Evolutionary conservation across 306 rosid species (phyloP).

Genomic region (Casuarina cunninghamiana): DNA sequence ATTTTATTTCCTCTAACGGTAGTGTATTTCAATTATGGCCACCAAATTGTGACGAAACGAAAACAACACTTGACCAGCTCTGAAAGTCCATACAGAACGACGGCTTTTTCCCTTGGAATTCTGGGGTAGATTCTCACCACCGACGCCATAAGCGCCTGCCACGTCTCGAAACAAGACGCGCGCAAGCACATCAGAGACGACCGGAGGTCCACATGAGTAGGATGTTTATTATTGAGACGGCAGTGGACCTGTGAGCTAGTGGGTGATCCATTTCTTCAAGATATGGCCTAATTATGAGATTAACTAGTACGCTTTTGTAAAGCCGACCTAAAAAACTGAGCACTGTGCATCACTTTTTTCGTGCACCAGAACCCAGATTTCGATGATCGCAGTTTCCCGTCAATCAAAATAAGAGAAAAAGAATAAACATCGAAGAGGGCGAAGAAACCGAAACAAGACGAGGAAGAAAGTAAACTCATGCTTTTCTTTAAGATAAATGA

Average conservation of each 20-base stretch:
- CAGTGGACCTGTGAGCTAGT: slow-evolving; percentile 22
- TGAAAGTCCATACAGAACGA: too few relatives aligned
- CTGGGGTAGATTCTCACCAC: not conserved
- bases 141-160: not conserved
- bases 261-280: slow-evolving; percentile 5
- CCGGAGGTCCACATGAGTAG: slow-evolving; percentile 11
- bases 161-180: slow-evolving; percentile 2
- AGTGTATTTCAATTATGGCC: too few relatives aligned
- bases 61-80: too few relatives aligned
- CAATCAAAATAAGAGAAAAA: not conserved
- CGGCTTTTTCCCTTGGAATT: not conserved
- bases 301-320: not conserved
- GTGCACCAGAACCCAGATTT: not conserved
- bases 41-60: too few relatives aligned
- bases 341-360: not conserved
- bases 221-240: slow-evolving; percentile 24
- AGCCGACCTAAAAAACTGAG: not conserved
- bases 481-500: not conserved
- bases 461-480: too few relatives aligned
- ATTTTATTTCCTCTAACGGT: too few relatives aligned
- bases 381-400: not conserved
- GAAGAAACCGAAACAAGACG: too few relatives aligned
- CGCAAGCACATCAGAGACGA: not conserved
- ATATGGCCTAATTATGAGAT: not conserved
- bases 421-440: not conserved